A percentile compares a stretch with the other conserved stretches of the same genome.
These are phyloP conservation scores for Davidsoniella virescens DNA, from an alignment of 2,329 filamentous ascomycete genomes.

Conservation along the genomic window DNA sequence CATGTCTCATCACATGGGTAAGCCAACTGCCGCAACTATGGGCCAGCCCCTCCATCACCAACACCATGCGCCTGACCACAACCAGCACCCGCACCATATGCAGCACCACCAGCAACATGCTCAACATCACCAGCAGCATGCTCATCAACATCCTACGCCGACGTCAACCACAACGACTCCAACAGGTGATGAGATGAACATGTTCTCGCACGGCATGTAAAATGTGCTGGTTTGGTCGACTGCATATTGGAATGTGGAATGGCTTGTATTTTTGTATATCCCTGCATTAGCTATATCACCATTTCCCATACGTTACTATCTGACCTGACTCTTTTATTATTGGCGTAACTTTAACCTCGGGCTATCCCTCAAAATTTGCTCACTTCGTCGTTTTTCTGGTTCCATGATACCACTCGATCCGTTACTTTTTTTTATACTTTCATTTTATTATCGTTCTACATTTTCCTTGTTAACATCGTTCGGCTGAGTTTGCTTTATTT, in stretches of 20 bases:
- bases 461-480: constrained; percentile 10
- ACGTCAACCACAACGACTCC: constrained; percentile 11
- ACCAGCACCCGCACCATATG: constrained; percentile 32
- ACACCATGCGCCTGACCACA: constrained; percentile 34
- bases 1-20: constrained; percentile 48
- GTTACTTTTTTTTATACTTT: constrained; percentile 5
- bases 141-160: constrained; percentile 7
- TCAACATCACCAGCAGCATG: constrained; percentile 11
- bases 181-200: constrained; percentile 74
- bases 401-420: constrained; percentile 13
- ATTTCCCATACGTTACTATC: too few relatives aligned
- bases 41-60: constrained; percentile 57
- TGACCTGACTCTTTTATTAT: too few relatives aligned
- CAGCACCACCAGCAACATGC: constrained; percentile 11
- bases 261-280: background rate
- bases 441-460: constrained; percentile 4
- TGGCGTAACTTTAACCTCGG: too few relatives aligned
- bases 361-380: constrained; percentile 10
- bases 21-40: constrained; percentile 51
- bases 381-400: constrained; percentile 15
- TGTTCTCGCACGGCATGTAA: constrained; percentile 84
- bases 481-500: background rate
- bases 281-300: too few relatives aligned
- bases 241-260: background rate
- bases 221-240: constrained; percentile 16